These are phyloP conservation scores for Apophysomyces trapeziformis DNA, from an alignment of 371 early-diverging fungal genomes.

Conservation along the genomic window DNA sequence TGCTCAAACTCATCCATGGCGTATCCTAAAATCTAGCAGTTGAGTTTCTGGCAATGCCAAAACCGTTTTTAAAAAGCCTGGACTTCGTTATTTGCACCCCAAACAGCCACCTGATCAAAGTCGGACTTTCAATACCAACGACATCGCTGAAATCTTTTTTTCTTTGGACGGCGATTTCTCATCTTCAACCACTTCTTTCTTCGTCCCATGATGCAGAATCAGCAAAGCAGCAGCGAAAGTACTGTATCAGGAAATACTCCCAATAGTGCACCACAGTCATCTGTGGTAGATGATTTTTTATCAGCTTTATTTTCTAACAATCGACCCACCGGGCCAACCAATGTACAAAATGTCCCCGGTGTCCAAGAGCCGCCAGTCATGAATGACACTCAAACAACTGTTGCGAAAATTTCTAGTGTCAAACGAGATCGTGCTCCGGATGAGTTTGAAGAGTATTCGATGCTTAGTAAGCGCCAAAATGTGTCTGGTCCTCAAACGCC, in stretches of 20 bases:
- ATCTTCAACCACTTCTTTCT: not conserved
- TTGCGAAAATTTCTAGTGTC: conserved; percentile 15
- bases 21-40: not conserved
- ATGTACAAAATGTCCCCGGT: conserved; percentile 1
- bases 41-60: no score
- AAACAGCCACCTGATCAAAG: no score
- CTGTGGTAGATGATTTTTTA: conserved; percentile 54
- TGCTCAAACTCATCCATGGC: conserved; percentile 73
- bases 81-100: no score
- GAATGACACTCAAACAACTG: conserved; percentile 66
- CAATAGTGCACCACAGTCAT: conserved; percentile 25
- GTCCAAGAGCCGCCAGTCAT: conserved; percentile 66
- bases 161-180: not conserved
- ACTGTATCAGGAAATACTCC: conserved; percentile 15
- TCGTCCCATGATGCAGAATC: conserved; percentile 12
- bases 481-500: conserved; percentile 11
- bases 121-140: no score
- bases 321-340: conserved; percentile 33
- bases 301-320: conserved; percentile 52
- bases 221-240: conserved; percentile 6
- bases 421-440: conserved; percentile 32
- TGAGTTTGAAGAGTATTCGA: conserved; percentile 57
- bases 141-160: no score
- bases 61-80: no score
- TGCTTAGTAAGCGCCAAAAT: conserved; percentile 40